A percentile compares a stretch with the other conserved stretches of the same genome.
These are phyloP conservation scores for Syncephalastrum racemosum DNA, from an alignment of 371 early-diverging fungal species.

Conservation along the genomic window DNA sequence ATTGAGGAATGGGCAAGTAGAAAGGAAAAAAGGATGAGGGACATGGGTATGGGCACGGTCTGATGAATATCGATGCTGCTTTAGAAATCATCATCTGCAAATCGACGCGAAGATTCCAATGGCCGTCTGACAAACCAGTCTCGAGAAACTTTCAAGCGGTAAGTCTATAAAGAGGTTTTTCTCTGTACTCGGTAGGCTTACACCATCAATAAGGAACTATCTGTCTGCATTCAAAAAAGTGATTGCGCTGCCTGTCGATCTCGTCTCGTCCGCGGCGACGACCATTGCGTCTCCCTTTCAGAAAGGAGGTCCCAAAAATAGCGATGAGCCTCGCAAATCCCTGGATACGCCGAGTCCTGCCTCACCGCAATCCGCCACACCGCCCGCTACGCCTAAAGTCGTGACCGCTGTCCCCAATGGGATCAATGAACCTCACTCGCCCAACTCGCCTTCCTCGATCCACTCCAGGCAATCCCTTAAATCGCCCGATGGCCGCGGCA, in stretches of 20 bases:
- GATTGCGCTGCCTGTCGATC: constrained; percentile 43
- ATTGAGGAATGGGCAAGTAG: constrained; percentile 49
- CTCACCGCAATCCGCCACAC: constrained; percentile 17
- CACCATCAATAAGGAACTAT: constrained; percentile 42
- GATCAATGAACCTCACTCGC: constrained; percentile 2
- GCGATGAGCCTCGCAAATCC: neutral
- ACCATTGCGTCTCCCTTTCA: constrained; percentile 32
- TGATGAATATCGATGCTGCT: neutral
- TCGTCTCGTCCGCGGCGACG: constrained; percentile 48
- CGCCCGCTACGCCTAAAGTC: constrained; percentile 19
- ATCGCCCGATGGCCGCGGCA: constrained; percentile 11
- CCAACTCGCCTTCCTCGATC: constrained; percentile 3
- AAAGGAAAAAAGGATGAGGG: too few species aligned
- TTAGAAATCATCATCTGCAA: neutral
- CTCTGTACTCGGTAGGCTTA: neutral
- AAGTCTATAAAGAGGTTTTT: neutral
- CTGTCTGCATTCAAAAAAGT: constrained; percentile 53
- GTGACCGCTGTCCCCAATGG: neutral
- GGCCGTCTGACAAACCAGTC: constrained; percentile 19
- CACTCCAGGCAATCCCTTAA: constrained; percentile 16
- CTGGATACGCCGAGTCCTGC: neutral
- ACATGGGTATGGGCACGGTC: neutral
- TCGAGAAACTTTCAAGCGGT: constrained; percentile 27
- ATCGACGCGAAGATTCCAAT: constrained; percentile 16
- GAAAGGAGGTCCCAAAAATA: constrained; percentile 1